A percentile compares a stretch with the other conserved stretches of the same genome.
phyloP scores from a whole-genome alignment of 352 stramenopile genomes.

The Pythium rishiriense region DNA sequence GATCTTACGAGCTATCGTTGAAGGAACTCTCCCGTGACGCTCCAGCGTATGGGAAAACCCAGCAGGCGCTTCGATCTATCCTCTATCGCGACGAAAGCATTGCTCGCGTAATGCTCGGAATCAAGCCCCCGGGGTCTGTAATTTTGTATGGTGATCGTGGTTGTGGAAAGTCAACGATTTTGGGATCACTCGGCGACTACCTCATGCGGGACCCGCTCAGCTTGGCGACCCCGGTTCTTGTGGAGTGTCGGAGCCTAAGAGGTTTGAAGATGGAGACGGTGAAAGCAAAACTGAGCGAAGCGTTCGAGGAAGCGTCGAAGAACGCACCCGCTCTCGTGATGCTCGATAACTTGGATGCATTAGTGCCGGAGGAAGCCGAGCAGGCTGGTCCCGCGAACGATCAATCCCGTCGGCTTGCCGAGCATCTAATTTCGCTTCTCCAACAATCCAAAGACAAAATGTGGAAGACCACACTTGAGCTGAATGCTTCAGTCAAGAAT shows the following conservation, averaged over 20 bases:
- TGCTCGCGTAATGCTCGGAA: conserved; percentile 58
- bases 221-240: conserved; percentile 43
- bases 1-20: conserved; percentile 13
- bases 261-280: conserved; percentile 88
- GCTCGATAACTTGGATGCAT: conserved; percentile 83
- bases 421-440: conserved; percentile 67
- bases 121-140: conserved; percentile 55
- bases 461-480: conserved; percentile 55
- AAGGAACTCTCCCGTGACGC: conserved; percentile 41
- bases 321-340: conserved; percentile 66
- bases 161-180: conserved; percentile 77
- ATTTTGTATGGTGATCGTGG: conserved; percentile 75
- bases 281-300: conserved; percentile 56
- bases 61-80: conserved; percentile 47
- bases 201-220: conserved; percentile 34
- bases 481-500: conserved; percentile 53
- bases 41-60: conserved; percentile 44
- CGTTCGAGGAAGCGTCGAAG: conserved; percentile 48
- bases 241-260: conserved; percentile 73
- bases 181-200: conserved; percentile 47
- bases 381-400: conserved; percentile 70
- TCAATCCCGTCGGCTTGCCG: conserved; percentile 84
- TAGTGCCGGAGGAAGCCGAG: conserved; percentile 82
- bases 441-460: conserved; percentile 52
- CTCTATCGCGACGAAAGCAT: conserved; percentile 51